Conservation (phyloP, 2,329 filamentous ascomycete genomes). For the Alternaria tenuissima region DNA sequence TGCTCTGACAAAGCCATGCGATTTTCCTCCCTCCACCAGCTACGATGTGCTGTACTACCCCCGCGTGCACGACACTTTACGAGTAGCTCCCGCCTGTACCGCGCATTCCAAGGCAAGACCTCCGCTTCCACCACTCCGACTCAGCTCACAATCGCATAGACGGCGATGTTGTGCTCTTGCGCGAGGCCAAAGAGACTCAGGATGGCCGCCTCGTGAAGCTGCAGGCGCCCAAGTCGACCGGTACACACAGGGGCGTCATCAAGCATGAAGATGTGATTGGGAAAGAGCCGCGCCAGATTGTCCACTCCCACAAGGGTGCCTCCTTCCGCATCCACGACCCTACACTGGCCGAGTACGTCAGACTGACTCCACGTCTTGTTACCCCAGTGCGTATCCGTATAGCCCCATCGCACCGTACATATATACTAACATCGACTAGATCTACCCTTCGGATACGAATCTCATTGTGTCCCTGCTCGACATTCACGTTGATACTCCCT, state of each 20-base stretch:
- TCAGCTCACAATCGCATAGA: slow-evolving; percentile 38
- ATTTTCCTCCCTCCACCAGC: slow-evolving; percentile 5
- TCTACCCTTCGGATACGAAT: slow-evolving; percentile 78
- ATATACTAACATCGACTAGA: slow-evolving; percentile 53
- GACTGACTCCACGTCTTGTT: slow-evolving; percentile 72
- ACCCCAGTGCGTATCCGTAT: slow-evolving; percentile 68
- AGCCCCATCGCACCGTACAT: neutral
- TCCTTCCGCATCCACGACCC: slow-evolving; percentile 69
- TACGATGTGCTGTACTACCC: slow-evolving; percentile 3
- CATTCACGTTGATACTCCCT: slow-evolving; percentile 65
- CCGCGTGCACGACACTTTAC: slow-evolving; percentile 27
- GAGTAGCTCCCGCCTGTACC: slow-evolving; percentile 24
- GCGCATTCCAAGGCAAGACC: slow-evolving; percentile 42
- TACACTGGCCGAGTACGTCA: slow-evolving; percentile 76
- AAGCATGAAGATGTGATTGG: slow-evolving; percentile 69
- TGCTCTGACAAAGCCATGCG: slow-evolving; percentile 34
- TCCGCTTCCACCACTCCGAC: neutral
- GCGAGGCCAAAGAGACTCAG: slow-evolving; percentile 49
- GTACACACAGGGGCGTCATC: slow-evolving; percentile 60
- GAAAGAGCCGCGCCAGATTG: slow-evolving; percentile 64
- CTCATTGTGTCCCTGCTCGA: slow-evolving; percentile 80
- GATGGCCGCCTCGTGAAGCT: slow-evolving; percentile 54
- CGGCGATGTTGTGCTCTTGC: slow-evolving; percentile 54
- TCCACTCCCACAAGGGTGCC: slow-evolving; percentile 62
- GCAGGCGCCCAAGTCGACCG: slow-evolving; percentile 39